Conservation (phyloP, 139 green algal genomes). For the Microglena sp. region DNA sequence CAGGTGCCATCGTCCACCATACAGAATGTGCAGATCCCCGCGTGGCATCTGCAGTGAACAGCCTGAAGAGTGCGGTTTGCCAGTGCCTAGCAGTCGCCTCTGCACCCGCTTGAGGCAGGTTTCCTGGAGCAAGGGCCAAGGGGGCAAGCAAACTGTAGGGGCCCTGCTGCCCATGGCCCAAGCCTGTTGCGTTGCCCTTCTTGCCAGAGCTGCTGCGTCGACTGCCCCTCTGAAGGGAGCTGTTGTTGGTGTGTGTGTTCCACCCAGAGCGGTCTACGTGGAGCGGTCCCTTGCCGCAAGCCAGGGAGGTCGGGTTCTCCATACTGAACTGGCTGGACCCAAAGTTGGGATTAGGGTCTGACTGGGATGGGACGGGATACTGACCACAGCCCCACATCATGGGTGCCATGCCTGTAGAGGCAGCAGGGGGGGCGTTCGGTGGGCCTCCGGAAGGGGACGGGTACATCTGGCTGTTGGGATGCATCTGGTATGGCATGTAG, state of each 20-base stretch:
- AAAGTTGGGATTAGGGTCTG: too few relatives aligned
- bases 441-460: too few relatives aligned
- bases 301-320: too few relatives aligned
- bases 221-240: neutral
- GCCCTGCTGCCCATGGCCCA: neutral
- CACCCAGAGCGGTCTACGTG: too few relatives aligned
- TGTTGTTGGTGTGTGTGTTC: neutral
- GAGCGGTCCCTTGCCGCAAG: too few relatives aligned
- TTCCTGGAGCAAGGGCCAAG: conserved; percentile 1
- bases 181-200: neutral
- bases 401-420: too few relatives aligned
- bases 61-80: conserved; percentile 12
- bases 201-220: neutral
- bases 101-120: neutral
- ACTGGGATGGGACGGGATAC: too few relatives aligned
- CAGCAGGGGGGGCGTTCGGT: too few relatives aligned
- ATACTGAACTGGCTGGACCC: too few relatives aligned
- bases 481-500: neutral
- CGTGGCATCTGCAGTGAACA: conserved; percentile 15
- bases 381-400: too few relatives aligned
- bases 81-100: neutral
- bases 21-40: neutral
- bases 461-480: neutral
- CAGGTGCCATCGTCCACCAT: too few relatives aligned
- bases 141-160: neutral